Base-by-base conservation (phyloP, 2,329 filamentous ascomycete genomes). In the Pseudogymnoascus sp. region DNA sequence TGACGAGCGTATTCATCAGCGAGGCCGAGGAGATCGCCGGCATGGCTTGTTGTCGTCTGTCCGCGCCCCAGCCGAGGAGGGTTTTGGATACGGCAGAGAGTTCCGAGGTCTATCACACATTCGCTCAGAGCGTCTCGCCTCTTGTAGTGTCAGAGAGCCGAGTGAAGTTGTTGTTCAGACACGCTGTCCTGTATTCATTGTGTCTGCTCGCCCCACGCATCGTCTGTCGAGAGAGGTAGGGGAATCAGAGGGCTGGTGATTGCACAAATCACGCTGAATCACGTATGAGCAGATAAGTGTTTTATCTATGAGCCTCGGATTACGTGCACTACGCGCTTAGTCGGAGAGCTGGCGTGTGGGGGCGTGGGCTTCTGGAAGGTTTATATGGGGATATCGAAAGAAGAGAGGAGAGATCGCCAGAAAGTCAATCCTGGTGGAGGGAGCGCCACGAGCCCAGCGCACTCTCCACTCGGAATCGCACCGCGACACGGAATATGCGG, bases 21-120 rank as follows among this genome's bases (percentile, higher is more conserved):
- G 71, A 68, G 62, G 69, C 67, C 60, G 70, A 67, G 64, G 70
- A 65, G 65, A 79, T 69, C 61, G 72, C 72, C 69, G 75, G 73
- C 75, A 77, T 75, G 65, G 35, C 62, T 61, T 38, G 38, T 61
- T 38, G 38, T 46, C 19, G 21, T 64, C 62, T 15, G 26, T 44
- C 13, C 29, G n/a, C 26, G 38, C 26, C 37, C 21, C 15, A 53
- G 38, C 17, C 37, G 60, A 42, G 42, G 38, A 42, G 46, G 46
- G 46, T 10, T 31, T 53, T 31, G 26, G 26, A 53, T 31, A 17
- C 46, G n/a, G 9, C n/a, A 53, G 46, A 17, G 15, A 19, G 46
- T 11, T 31, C n/a, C 9, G n/a, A 31, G 26, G 46, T 53, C 46
- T 53, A 53, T 31, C 26, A 9, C 46, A 31, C 46, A 53, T 53